A percentile compares a stretch with the other conserved stretches of the same genome.
Conservation (phyloP, 2,329 filamentous ascomycete species). For the Plectosphaerella plurivora region DNA sequence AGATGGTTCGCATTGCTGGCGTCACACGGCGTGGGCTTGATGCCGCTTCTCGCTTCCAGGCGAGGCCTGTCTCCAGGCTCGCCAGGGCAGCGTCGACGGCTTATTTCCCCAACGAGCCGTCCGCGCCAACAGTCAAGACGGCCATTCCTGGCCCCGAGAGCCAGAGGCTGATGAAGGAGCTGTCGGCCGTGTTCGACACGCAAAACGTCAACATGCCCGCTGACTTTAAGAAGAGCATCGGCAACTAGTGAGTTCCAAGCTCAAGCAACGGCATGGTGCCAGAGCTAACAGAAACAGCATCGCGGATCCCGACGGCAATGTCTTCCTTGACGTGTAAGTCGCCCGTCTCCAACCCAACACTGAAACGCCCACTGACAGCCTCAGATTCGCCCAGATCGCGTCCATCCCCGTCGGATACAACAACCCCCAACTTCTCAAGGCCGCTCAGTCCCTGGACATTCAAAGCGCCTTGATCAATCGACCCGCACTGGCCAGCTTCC, state of each 20-base stretch:
- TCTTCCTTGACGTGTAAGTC: constrained; percentile 37
- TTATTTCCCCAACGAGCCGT: constrained; percentile 46
- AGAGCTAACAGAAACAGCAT: constrained; percentile 21
- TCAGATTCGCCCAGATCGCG: constrained; percentile 69
- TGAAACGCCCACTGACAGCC: background rate
- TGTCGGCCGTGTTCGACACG: constrained; percentile 46
- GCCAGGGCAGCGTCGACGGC: constrained; percentile 6
- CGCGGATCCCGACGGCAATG: constrained; percentile 45
- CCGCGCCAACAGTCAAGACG: constrained; percentile 28
- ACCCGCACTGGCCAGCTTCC: constrained; percentile 77
- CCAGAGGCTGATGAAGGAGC: constrained; percentile 31
- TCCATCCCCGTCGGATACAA: constrained; percentile 82
- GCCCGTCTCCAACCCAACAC: background rate
- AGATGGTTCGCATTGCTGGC: background rate
- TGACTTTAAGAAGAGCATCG: constrained; percentile 46
- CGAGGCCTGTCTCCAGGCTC: constrained; percentile 6
- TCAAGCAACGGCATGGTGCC: too few species aligned
- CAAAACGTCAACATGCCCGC: constrained; percentile 48
- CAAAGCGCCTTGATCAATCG: constrained; percentile 70
- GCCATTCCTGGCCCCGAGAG: constrained; percentile 34
- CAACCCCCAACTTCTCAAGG: constrained; percentile 63
- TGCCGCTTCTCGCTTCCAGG: background rate
- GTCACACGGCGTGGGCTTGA: background rate
- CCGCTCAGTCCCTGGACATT: constrained; percentile 68
- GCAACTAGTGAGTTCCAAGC: constrained; percentile 33